These are phyloP conservation scores for Fusarium incarnatum DNA, from an alignment of 2,329 filamentous ascomycete genomes.

Conservation along the genomic window DNA sequence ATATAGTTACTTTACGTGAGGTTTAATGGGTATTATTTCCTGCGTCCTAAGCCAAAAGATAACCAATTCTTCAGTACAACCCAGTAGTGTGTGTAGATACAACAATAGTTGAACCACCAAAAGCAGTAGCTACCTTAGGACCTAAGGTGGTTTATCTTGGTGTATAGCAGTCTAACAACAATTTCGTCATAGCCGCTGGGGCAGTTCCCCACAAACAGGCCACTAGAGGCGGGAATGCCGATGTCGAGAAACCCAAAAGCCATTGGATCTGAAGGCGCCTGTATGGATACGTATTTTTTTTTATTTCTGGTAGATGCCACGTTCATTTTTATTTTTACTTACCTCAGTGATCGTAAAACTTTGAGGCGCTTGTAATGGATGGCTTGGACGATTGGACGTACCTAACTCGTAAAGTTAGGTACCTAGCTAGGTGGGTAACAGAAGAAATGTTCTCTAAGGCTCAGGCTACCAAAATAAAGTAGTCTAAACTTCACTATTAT, in stretches of 20 bases:
- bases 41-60: not conserved
- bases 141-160: too few species aligned
- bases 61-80: not conserved
- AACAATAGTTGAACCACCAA: too few species aligned
- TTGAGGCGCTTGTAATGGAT: too few species aligned
- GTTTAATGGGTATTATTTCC: not conserved
- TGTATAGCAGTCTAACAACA: too few species aligned
- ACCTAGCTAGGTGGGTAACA: too few species aligned
- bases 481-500: too few species aligned
- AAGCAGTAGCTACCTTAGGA: too few species aligned
- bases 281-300: not conserved
- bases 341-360: not conserved
- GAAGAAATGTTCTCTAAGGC: too few species aligned
- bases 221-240: conserved; percentile 35
- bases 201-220: conserved; percentile 28
- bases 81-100: not conserved
- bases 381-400: not conserved
- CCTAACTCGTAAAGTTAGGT: not conserved
- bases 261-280: not conserved
- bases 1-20: not conserved
- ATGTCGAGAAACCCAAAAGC: conserved; percentile 6
- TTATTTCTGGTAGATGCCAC: not conserved
- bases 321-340: not conserved
- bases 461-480: too few species aligned
- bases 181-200: conserved; percentile 19